Conservation (phyloP, 225 moss, liverwort and hornwort species). For the Thuidium tamariscinum region DNA sequence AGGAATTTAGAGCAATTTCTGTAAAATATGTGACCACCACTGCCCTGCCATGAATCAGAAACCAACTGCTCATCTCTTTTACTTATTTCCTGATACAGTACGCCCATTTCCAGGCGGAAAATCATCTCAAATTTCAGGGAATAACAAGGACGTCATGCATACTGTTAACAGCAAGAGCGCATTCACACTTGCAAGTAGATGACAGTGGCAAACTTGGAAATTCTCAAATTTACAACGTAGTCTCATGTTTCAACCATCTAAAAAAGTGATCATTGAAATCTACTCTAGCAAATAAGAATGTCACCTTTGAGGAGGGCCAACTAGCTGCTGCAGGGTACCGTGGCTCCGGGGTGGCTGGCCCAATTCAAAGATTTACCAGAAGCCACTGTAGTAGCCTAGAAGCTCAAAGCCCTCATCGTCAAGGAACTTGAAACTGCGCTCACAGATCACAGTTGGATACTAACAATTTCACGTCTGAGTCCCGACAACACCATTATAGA, state of each 20-base stretch:
- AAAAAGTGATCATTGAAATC: not conserved
- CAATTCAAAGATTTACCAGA: not conserved
- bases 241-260: not conserved
- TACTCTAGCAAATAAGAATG: not conserved
- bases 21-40: too few relatives aligned
- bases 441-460: not conserved
- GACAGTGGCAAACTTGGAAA: not conserved
- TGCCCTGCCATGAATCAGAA: not conserved
- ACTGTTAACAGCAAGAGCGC: not conserved
- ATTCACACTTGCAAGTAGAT: not conserved
- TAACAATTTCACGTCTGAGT: not conserved
- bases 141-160: not conserved
- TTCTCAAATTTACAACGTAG: constrained; percentile 3
- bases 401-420: not conserved
- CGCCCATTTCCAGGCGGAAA: not conserved
- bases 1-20: not conserved
- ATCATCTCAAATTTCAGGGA: too few relatives aligned
- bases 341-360: not conserved
- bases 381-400: not conserved
- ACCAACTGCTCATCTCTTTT: too few relatives aligned
- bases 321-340: not conserved
- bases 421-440: not conserved
- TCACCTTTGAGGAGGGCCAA: not conserved
- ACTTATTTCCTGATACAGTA: not conserved
- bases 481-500: constrained; percentile 1